Base-by-base conservation (phyloP, 345 rosid species). In the Heritiera fomes region DNA sequence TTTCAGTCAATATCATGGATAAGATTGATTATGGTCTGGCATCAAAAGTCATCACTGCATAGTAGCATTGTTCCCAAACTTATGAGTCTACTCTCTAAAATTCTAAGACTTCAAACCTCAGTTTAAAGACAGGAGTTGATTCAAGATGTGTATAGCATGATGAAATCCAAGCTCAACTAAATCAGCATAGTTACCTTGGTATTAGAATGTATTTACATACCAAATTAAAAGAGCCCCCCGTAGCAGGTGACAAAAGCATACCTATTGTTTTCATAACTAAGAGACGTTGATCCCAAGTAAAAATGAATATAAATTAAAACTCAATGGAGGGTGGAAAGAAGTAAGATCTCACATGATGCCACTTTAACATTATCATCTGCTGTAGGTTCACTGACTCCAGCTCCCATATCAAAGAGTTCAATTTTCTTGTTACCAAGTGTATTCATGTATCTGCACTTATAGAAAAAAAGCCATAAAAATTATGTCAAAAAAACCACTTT, bases 331-430 rank as follows among this genome's bases (percentile, higher is more conserved):
- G 67, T 66, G 28, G 43, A 45, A 38, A 49, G 34, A 50, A 64
- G 18, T 23, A 77, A 52, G 78, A 80, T 82, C 88, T 87, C 77
- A 96, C 98, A 77, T 67, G 98, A 96, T 78, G 98, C 99, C 87
- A 94, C 71, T 86, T 89, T 94, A 71, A 92, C 93, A 88, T 94
- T 90, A 68, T 96, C 98, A 41, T 92, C 95, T 53, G 91, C 91
- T 43, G 88, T 86, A 78, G 97, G 95, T 78, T 96, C 99, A 85
- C 97, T 88, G 47, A 78, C 91, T 84, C 98, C 99, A 32, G 97
- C 92, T 86, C 97, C 97, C 94, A 87, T 87, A 76, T 94, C 99
- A 65, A 92, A 90, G 76, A 92, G 97, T 80, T 92, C 98, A 78
- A 90, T 89, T 87, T 88, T 96, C 90, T 96, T 94, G 77, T 94